Base-by-base conservation (phyloP, 208 protist species). In the Leptomonas pyrrhocoris region DNA sequence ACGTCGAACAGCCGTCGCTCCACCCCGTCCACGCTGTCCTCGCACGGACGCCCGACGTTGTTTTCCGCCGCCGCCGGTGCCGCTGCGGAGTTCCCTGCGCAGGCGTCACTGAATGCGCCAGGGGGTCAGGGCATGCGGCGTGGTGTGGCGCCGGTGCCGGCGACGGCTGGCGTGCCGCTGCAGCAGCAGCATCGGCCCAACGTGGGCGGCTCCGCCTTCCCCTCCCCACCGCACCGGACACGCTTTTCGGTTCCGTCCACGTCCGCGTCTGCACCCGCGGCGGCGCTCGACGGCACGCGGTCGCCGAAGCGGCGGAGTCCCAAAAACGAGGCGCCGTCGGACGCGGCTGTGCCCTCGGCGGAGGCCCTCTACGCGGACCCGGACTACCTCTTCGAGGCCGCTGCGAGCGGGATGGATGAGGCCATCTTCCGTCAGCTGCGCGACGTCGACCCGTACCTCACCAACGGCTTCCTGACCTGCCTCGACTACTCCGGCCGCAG, bases 401-500 rank as follows among this genome's bases (percentile, higher is more conserved):
- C 88, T 6, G 83, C 83, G 15, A 74, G 51, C 25, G 79, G 80
- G 13, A 25, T 62, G 0, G 72, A 89, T 51, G 28, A 82, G 18
- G 74, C 43, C 15, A 53, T 89, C 15, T 92, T 93, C 67, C 63
- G 65, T n/a, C 57, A 69, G 23, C 72, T 95, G 16, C 86, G 86
- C 12, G 61, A 67, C 18, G 83, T 75, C 5, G 90, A 95, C 62
- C 90, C 90, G 15, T 61, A 65, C 31, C 74, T 95, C 1, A 79
- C 73, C 6, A 76, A 79, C 49, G 90, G 90, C 11, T 95, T 95
- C 68, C 50, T 83, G 21, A 56, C 70, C 49, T 81, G 84, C 55
- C 51, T 76, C n/a, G 90, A 96, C 74, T 91, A 89, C 78, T 81
- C 81, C 2, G 90, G 90, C 19, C 86, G 86, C 50, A 91, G 80